Evolutionary conservation across 768 basidiomycete genomes (phyloP), one percentile per base, ranked within the genome.

Genomic region (Naganishia randhawae): DNA sequence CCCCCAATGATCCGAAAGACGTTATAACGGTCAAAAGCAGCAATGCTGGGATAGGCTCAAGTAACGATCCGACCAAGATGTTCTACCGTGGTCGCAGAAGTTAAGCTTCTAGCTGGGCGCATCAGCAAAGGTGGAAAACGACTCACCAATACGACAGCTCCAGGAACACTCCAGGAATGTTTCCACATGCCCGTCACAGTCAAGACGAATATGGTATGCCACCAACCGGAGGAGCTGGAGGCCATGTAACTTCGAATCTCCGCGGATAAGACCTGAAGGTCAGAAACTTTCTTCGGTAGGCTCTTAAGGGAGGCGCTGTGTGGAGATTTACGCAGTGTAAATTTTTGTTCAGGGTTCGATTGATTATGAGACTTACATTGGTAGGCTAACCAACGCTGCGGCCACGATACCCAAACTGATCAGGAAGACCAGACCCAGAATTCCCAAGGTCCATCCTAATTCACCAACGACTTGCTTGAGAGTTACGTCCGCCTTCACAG

Each of bases 141-240:
- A 72, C 77, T 69, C 50, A 78, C 75, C 42, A 93, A 88, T 55
- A 95, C 84, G 54, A 95, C 92, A 72, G 91, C 92, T 8, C 94
- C 94, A 10, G 94, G 94, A 67, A 97, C 86, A 69, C 91, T 93
- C 94, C 93, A 97, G 3, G 93, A 92, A 78, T 97, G 94, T 81
- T 93, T 96, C 92, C 92, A 97, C 32, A 92, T 82, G 4, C 91
- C 90, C 19, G 89, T 88, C 16, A 93, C 83, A 42, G 89, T 87
- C 73, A 97, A 84, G 57, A 93, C 91, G 29, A 84, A 86, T 50
- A 94, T 78, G 63, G 95, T 90, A 80, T 95, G 94, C 73, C 74
- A 79, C 75, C 75, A 79, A 3, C 78, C 77, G 25, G 54, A 17
- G 41, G 70, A 68, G 51, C 75, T 73, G n/a, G 71, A 71, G 3